phyloP scores from a whole-genome alignment of 352 stramenopile species.

The Globisporangium radiosum region DNA sequence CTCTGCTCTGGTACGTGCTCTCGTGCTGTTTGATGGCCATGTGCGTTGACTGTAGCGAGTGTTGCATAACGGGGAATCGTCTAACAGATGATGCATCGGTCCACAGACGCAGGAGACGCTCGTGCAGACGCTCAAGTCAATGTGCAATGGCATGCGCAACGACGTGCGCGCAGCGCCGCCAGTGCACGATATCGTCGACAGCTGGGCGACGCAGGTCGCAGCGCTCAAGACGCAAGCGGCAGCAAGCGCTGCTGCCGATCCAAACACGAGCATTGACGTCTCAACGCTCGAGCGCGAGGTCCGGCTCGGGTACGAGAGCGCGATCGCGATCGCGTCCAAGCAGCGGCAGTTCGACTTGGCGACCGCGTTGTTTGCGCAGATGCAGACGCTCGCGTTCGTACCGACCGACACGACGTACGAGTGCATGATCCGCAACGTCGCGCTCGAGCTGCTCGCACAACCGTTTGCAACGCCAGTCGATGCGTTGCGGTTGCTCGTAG shows the following conservation, averaged over 20 bases:
- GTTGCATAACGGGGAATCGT: no score
- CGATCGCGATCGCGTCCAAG: conserved; percentile 65
- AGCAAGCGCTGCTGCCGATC: not conserved
- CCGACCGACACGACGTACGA: conserved; percentile 32
- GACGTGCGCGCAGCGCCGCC: conserved; percentile 31
- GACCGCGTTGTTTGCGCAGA: conserved; percentile 32
- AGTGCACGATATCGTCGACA: conserved; percentile 17
- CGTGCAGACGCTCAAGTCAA: conserved; percentile 33
- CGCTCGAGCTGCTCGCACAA: conserved; percentile 30
- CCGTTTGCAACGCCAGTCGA: conserved; percentile 18
- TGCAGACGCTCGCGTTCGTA: conserved; percentile 29
- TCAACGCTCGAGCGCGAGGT: conserved; percentile 24
- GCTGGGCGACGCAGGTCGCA: conserved; percentile 29
- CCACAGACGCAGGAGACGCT: conserved; percentile 17
- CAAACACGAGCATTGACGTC: no score
- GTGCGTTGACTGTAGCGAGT: no score
- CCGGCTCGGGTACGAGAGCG: conserved; percentile 46
- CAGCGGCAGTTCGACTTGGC: conserved; percentile 57
- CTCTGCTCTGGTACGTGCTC: conserved; percentile 4
- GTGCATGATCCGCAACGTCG: conserved; percentile 50
- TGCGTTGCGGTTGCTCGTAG: conserved; percentile 29
- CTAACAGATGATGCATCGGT: no score
- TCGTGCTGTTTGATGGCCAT: not conserved
- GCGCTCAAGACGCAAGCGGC: conserved; percentile 16
- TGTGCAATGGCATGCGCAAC: conserved; percentile 46